These are phyloP conservation scores for Aspergillus pseudotamarii DNA, from an alignment of 2,329 filamentous ascomycete genomes.

Conservation along the genomic window DNA sequence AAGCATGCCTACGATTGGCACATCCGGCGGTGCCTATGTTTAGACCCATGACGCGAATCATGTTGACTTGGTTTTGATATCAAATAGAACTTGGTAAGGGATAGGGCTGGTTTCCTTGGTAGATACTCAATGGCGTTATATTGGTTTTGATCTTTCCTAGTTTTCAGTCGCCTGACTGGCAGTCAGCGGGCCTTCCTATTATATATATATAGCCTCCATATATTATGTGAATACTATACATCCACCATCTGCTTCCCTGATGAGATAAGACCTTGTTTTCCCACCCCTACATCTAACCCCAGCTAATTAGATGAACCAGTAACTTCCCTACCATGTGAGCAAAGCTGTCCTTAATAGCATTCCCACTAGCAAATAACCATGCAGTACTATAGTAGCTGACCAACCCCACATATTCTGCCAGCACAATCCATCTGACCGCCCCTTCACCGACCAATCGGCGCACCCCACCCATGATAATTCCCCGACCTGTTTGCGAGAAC, in stretches of 20 bases:
- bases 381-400: background rate
- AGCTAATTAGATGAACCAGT: background rate
- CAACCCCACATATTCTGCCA: conserved; percentile 29
- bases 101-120: conserved; percentile 10
- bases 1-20: background rate
- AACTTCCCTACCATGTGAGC: background rate
- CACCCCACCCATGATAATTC: background rate
- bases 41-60: background rate
- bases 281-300: background rate
- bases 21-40: background rate
- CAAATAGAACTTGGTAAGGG: background rate
- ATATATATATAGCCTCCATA: background rate
- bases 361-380: background rate
- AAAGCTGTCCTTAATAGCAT: background rate
- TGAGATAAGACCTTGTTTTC: background rate
- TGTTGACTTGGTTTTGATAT: background rate
- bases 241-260: background rate
- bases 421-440: conserved; percentile 23
- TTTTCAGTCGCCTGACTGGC: background rate
- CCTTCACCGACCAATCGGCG: conserved; percentile 7
- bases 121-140: conserved; percentile 3
- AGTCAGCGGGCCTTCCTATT: background rate
- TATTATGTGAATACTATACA: background rate
- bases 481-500: background rate
- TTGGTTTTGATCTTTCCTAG: background rate